Conservation (phyloP, 2,329 filamentous ascomycete species). For the Diplocarpon rosae region DNA sequence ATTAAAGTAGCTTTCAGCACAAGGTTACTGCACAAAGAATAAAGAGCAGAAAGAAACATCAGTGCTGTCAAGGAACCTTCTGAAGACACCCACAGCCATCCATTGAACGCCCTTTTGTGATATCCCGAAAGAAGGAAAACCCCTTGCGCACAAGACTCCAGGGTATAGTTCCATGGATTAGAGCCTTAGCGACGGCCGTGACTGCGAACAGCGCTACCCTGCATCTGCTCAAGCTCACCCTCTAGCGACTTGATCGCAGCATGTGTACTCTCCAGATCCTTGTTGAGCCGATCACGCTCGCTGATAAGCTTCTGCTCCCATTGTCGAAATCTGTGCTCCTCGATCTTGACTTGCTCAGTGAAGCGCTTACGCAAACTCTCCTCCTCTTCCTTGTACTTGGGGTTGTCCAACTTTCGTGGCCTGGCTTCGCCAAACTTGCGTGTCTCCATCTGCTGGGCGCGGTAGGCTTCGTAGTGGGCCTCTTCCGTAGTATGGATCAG, state of each 20-base stretch:
- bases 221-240: constrained; percentile 84
- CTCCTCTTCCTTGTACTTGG: constrained; percentile 99
- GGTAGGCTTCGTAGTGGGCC: constrained; percentile 98
- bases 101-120: constrained; percentile 4
- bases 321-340: constrained; percentile 97
- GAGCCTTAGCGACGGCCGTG: constrained; percentile 70
- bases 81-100: constrained; percentile 16
- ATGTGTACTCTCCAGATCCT: constrained; percentile 97
- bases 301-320: constrained; percentile 99
- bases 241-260: constrained; percentile 88
- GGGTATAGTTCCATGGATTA: not conserved
- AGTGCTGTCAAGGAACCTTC: constrained; percentile 22
- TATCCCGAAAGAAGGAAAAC: constrained; percentile 1
- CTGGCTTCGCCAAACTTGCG: constrained; percentile 97
- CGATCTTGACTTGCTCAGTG: constrained; percentile 99
- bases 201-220: constrained; percentile 80
- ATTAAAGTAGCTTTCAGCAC: constrained; percentile 17
- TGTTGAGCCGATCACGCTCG: constrained; percentile 98
- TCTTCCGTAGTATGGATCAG: constrained; percentile 99
- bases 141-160: constrained; percentile 1
- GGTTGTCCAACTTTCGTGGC: constrained; percentile 96
- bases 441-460: constrained; percentile 98
- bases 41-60: constrained; percentile 13
- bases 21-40: constrained; percentile 9
- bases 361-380: constrained; percentile 97